Base-by-base conservation (phyloP, 495 filamentous ascomycete genomes). In the Halenospora varia region DNA sequence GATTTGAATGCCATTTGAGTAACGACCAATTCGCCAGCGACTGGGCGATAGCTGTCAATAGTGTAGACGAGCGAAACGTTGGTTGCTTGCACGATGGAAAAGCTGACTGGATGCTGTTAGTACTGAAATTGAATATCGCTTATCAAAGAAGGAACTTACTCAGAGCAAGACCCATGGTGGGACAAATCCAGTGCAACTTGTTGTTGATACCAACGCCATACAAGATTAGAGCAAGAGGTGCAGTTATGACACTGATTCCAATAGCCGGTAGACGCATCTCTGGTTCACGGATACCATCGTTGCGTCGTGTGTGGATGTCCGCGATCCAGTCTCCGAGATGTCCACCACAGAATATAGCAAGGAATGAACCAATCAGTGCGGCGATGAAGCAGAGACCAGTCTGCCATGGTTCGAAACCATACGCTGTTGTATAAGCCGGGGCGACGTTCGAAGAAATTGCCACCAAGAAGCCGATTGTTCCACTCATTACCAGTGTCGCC, bases 181-280 rank as follows among this genome's bases (percentile, higher is more conserved):
- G 77, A 42, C 74, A 71, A 8, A 82, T 82, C 80, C 80, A 83
- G 53, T 80, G 78, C 22, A 79, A 62, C 26, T 71, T 60, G 25
- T 77, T 58, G 40, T 77, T 56, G 48, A 82, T 78, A 0, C 78
- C 76, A 55, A 79, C 73, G 0, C 80, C 80, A 62, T 78, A 82
- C 19, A 84, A 60, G 9, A 81, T 63, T 10, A 82, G 57, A 0
- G 70, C 65, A 8, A 81, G 55, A 0, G 80, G 79, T 1, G 72
- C 68, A 0, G 70, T 70, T 22, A 83, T 70, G 15, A 73, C 62
- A 47, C 73, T 72, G 2, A 76, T 64, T 18, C 70, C 61, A 20
- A 77, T 75, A 24, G 74, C 72, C 2, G 77, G 77, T 19, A 82
- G 67, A 3, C 80, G 68, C 77, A 83, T 81, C 52, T 83, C 80